Percentiles rank a stretch among this genome's conserved stretches.
Evolutionary conservation across 2,329 filamentous ascomycete genomes (phyloP).

Genomic region (Penicillium psychrosexuale): DNA sequence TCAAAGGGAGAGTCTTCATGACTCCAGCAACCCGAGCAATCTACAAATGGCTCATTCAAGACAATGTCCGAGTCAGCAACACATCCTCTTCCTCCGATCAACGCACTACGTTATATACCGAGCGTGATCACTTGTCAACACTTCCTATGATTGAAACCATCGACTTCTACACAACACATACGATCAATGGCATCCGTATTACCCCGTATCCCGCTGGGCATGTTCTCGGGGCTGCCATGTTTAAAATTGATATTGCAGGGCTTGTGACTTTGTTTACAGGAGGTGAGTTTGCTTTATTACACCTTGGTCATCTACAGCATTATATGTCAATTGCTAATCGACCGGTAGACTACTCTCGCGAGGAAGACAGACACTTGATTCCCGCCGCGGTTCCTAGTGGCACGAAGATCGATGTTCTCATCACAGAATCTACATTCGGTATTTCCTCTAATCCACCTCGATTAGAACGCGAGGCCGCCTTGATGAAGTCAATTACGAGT

Average conservation of each 20-base stretch:
- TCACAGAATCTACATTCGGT: constrained; percentile 96
- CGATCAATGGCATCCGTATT: constrained; percentile 91
- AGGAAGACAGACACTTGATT: constrained; percentile 92
- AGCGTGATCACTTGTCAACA: constrained; percentile 90
- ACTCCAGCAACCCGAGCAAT: constrained; percentile 99
- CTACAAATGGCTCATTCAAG: constrained; percentile 99
- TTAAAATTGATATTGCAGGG: constrained; percentile 92
- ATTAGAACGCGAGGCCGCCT: constrained; percentile 81
- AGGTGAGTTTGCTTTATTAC: not conserved
- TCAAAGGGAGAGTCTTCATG: constrained; percentile 96
- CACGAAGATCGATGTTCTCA: constrained; percentile 91
- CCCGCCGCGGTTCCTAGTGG: constrained; percentile 86
- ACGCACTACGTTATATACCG: constrained; percentile 75
- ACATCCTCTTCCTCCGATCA: constrained; percentile 61
- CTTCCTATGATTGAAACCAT: constrained; percentile 95
- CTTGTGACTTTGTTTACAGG: constrained; percentile 97
- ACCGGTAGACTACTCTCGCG: constrained; percentile 75
- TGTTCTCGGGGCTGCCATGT: constrained; percentile 98
- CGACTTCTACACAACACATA: constrained; percentile 97
- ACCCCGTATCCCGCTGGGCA: constrained; percentile 96
- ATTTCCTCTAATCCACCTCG: constrained; percentile 91
- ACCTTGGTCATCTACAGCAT: too few species aligned
- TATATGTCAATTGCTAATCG: not conserved
- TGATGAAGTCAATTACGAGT: constrained; percentile 93
- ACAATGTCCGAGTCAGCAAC: constrained; percentile 86